Evolutionary conservation across 1,284 basidiomycete species (phyloP).

Genomic region (Quambalaria eucalypti): DNA sequence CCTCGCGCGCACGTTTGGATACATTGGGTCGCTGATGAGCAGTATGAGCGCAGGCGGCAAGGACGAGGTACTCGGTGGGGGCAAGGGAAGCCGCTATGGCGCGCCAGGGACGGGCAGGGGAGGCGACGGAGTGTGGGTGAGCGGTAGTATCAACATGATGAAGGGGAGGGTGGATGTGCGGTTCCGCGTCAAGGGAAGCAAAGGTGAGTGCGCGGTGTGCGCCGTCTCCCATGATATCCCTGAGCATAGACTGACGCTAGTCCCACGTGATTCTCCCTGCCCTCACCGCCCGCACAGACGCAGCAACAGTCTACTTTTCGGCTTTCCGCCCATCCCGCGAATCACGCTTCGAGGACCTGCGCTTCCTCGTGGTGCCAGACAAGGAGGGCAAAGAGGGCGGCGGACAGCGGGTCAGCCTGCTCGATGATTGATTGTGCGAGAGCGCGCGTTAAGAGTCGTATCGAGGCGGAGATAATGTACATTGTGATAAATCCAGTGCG

Average conservation of each 20-base stretch:
- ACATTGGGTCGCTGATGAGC: too few relatives aligned
- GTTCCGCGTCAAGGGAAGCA: neutral
- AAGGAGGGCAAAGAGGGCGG: too few relatives aligned
- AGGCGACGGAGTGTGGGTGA: neutral
- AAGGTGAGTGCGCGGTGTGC: neutral
- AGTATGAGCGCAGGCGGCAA: too few relatives aligned
- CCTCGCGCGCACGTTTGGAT: too few relatives aligned
- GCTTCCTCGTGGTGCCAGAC: neutral
- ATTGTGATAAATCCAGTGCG: too few relatives aligned
- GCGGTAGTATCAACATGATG: neutral
- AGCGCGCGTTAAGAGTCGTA: neutral
- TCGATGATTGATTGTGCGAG: neutral
- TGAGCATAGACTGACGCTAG: neutral
- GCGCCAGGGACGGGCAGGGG: too few relatives aligned
- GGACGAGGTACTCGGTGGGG: too few relatives aligned
- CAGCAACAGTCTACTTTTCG: neutral
- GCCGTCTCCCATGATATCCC: neutral
- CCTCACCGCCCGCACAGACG: neutral
- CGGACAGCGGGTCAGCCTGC: neutral
- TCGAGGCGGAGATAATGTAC: too few relatives aligned
- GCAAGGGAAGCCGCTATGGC: too few relatives aligned
- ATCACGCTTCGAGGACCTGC: neutral
- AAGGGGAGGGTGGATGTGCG: neutral
- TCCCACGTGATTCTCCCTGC: neutral
- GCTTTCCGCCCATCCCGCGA: neutral